These are phyloP conservation scores for Brassica napus DNA, from an alignment of 345 rosid genomes.

Conservation along the genomic window Da-Ae NC_063442.1:37407001-37407500, in stretches of 20 bases:
- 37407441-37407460: slow-evolving; percentile 53
- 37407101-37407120: slow-evolving; percentile 31
- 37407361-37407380: slow-evolving; percentile 74
- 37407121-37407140: slow-evolving; percentile 19
- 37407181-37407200: neutral
- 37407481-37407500: slow-evolving; percentile 56
- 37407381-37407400: slow-evolving; percentile 63
- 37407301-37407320: slow-evolving; percentile 49
- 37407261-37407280: slow-evolving; percentile 69
- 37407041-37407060: neutral
- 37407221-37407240: slow-evolving; percentile 27
- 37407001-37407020: neutral
- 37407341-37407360: slow-evolving; percentile 69
- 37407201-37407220: slow-evolving; percentile 3
- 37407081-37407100: slow-evolving; percentile 21
- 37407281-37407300: slow-evolving; percentile 51
- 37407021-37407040: neutral
- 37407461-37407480: slow-evolving; percentile 52
- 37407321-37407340: slow-evolving; percentile 83
- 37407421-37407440: slow-evolving; percentile 55
- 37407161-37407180: slow-evolving; percentile 13
- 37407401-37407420: slow-evolving; percentile 74
- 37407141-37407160: slow-evolving; percentile 36
- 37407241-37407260: slow-evolving; percentile 48
- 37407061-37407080: slow-evolving; percentile 21